Evolutionary conservation across 139 green algal species (phyloP).

Genomic region (Raphidocelis subcapitata): DNA sequence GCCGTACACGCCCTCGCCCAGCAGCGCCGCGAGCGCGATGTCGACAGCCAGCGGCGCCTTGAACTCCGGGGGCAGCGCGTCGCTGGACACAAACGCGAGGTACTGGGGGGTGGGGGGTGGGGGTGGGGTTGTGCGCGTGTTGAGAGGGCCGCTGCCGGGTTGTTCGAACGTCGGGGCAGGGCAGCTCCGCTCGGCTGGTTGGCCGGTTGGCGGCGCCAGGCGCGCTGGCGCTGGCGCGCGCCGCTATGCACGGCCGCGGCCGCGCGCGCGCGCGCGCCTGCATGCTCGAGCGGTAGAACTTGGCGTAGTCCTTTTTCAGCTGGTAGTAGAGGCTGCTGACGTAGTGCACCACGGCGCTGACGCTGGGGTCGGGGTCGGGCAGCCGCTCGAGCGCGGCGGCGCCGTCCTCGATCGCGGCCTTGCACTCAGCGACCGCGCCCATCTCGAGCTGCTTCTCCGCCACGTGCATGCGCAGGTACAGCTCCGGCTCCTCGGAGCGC

Average conservation of each 20-base stretch:
- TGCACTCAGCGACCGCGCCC: slow-evolving; percentile 41
- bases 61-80: slow-evolving; percentile 73
- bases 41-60: slow-evolving; percentile 88
- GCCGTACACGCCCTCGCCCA: slow-evolving; percentile 94
- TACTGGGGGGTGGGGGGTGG: slow-evolving; percentile 76
- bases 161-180: background rate
- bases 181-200: background rate
- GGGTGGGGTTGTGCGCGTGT: too few relatives aligned
- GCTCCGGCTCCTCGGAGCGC: slow-evolving; percentile 71
- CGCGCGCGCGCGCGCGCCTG: background rate
- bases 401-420: slow-evolving; percentile 67
- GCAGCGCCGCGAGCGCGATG: slow-evolving; percentile 90
- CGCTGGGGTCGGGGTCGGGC: slow-evolving; percentile 78
- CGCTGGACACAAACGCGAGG: slow-evolving; percentile 86
- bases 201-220: background rate
- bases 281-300: slow-evolving; percentile 78
- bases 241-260: background rate
- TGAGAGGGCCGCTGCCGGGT: too few relatives aligned
- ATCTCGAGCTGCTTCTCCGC: slow-evolving; percentile 79
- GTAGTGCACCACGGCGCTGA: slow-evolving; percentile 76
- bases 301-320: slow-evolving; percentile 78
- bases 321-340: slow-evolving; percentile 87
- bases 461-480: slow-evolving; percentile 92
- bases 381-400: slow-evolving; percentile 67
- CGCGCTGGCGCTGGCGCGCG: background rate